phyloP scores from a whole-genome alignment of 768 basidiomycete genomes.

The Pisolithus marmoratus region DNA sequence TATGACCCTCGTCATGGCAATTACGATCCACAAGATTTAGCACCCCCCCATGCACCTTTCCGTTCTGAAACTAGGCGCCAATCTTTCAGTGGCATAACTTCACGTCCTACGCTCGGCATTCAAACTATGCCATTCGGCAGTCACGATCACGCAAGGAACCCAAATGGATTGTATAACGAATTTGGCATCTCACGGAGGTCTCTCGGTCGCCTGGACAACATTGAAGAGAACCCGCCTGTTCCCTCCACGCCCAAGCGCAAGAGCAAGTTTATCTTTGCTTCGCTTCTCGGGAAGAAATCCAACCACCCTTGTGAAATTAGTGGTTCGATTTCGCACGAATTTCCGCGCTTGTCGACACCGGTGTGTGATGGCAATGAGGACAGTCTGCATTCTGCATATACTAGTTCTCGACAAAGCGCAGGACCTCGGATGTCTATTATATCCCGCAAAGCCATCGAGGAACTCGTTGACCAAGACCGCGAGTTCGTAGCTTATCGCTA shows the following conservation, averaged over 20 bases:
- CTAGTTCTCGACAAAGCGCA: constrained; percentile 47
- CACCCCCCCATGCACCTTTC: constrained; percentile 63
- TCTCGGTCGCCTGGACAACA: constrained; percentile 34
- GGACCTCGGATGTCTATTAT: constrained; percentile 55
- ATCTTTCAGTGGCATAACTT: constrained; percentile 66
- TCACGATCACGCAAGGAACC: constrained; percentile 28
- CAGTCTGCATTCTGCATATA: constrained; percentile 37
- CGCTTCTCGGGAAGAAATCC: constrained; percentile 57
- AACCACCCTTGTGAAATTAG: constrained; percentile 23
- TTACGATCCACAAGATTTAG: constrained; percentile 40
- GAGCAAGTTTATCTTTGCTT: constrained; percentile 65
- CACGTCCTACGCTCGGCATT: constrained; percentile 46
- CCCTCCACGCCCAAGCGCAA: constrained; percentile 53
- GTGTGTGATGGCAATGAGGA: constrained; percentile 48
- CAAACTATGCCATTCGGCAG: constrained; percentile 45
- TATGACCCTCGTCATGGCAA: constrained; percentile 53
- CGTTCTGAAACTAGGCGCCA: constrained; percentile 60
- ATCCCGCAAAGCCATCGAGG: constrained; percentile 68
- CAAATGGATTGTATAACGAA: constrained; percentile 56
- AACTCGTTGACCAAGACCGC: constrained; percentile 76
- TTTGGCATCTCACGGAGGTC: constrained; percentile 66
- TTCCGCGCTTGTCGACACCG: constrained; percentile 43
- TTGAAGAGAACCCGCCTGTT: constrained; percentile 20
- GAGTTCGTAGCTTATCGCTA: constrained; percentile 87
- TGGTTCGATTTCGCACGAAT: constrained; percentile 37